These are phyloP conservation scores for Zangia roseola DNA, from an alignment of 768 basidiomycete species.

Conservation along the genomic window DNA sequence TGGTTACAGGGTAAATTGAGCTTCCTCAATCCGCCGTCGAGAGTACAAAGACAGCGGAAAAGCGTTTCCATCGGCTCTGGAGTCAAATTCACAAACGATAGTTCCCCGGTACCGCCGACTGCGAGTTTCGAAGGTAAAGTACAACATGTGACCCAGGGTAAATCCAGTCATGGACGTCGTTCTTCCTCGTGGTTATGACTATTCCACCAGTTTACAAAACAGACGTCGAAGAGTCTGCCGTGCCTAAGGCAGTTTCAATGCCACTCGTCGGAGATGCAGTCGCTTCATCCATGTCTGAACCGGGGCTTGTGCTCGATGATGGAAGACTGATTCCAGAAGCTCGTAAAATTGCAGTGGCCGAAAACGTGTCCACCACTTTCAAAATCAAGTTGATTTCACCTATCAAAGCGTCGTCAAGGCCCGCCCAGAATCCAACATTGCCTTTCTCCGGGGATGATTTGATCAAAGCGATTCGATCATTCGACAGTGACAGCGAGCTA, in stretches of 20 bases:
- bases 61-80: conserved; percentile 29
- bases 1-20: conserved; percentile 27
- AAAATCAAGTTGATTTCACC: background rate
- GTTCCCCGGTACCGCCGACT: conserved; percentile 21
- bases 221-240: conserved; percentile 15
- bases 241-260: background rate
- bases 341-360: background rate
- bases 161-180: background rate
- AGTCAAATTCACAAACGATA: conserved; percentile 20
- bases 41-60: conserved; percentile 14
- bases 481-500: conserved; percentile 23
- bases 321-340: background rate
- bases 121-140: conserved; percentile 34
- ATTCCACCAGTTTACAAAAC: conserved; percentile 29
- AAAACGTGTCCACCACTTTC: background rate
- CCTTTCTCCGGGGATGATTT: conserved; percentile 1
- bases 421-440: background rate
- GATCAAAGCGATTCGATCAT: background rate
- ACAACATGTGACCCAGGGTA: conserved; percentile 31
- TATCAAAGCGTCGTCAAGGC: background rate
- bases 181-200: background rate
- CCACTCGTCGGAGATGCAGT: background rate
- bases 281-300: background rate
- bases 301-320: background rate
- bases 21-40: conserved; percentile 23